Conservation (phyloP, 2,329 filamentous ascomycete species). For the Pestalotiopsis sp. region DNA sequence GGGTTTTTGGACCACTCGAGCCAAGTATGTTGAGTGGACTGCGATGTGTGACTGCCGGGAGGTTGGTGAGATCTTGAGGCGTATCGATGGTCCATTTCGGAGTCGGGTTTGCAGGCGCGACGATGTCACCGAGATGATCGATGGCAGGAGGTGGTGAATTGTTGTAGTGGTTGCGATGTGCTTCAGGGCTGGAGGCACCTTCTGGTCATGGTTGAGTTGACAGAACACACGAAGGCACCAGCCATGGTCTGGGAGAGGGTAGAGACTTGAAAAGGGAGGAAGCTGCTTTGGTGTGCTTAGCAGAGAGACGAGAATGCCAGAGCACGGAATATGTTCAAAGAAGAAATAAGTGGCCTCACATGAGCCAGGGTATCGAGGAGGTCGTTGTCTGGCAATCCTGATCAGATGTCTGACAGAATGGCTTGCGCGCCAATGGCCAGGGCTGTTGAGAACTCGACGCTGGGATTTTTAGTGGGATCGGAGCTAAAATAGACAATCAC, state of each 20-base stretch:
- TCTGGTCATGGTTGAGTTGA: not conserved
- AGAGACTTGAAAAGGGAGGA: not conserved
- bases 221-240: not conserved
- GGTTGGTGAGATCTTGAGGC: constrained; percentile 31
- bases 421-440: not conserved
- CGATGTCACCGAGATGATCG: not conserved
- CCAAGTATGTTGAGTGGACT: constrained; percentile 25
- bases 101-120: constrained; percentile 1
- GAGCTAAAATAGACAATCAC: constrained; percentile 1
- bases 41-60: constrained; percentile 23
- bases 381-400: not conserved
- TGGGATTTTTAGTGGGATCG: not conserved
- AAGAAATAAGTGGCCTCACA: not conserved
- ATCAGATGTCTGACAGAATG: not conserved
- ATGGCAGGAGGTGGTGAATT: constrained; percentile 14
- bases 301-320: not conserved
- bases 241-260: constrained; percentile 18
- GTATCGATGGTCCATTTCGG: constrained; percentile 41
- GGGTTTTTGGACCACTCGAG: constrained; percentile 38
- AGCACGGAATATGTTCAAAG: not conserved
- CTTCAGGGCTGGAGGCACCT: constrained; percentile 13
- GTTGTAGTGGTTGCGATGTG: not conserved
- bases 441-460: not conserved
- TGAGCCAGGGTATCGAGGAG: not conserved
- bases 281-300: not conserved